Percentiles rank a stretch among this genome's conserved stretches.
These are phyloP conservation scores for Aegilops bicornis DNA, from an alignment of 176 grass and related monocot genomes.

Conservation along the genomic window DNA sequence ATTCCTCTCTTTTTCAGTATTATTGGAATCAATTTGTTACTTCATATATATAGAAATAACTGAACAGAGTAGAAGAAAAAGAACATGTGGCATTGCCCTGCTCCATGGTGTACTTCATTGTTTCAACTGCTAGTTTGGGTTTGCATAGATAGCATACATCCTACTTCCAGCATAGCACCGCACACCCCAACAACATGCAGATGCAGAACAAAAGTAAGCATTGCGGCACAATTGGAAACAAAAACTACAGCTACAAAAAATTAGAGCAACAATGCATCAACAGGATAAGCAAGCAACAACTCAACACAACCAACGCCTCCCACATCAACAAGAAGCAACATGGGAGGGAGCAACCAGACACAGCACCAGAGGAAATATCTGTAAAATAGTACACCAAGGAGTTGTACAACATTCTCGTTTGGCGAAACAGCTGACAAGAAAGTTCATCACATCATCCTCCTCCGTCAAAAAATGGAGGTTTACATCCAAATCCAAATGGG, in stretches of 20 bases:
- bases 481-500: slow-evolving; percentile 32
- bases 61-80: too few species aligned
- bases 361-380: not conserved
- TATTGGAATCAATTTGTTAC: too few species aligned
- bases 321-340: not conserved
- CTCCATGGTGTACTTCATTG: too few species aligned
- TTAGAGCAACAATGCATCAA: not conserved
- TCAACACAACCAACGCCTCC: not conserved
- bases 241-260: too few species aligned
- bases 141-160: too few species aligned
- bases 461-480: slow-evolving; percentile 55
- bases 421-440: not conserved
- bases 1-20: not conserved
- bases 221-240: too few species aligned
- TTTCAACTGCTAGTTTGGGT: too few species aligned
- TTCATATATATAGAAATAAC: too few species aligned
- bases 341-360: not conserved
- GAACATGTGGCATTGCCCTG: too few species aligned
- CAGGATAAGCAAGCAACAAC: not conserved
- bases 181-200: too few species aligned
- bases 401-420: not conserved
- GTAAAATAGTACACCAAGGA: not conserved
- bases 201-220: too few species aligned
- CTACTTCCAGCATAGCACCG: too few species aligned
- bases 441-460: slow-evolving; percentile 44